These are phyloP conservation scores for Schwanniomyces polymorphus DNA, from an alignment of 805 yeast species.

Conservation along the genomic window DNA sequence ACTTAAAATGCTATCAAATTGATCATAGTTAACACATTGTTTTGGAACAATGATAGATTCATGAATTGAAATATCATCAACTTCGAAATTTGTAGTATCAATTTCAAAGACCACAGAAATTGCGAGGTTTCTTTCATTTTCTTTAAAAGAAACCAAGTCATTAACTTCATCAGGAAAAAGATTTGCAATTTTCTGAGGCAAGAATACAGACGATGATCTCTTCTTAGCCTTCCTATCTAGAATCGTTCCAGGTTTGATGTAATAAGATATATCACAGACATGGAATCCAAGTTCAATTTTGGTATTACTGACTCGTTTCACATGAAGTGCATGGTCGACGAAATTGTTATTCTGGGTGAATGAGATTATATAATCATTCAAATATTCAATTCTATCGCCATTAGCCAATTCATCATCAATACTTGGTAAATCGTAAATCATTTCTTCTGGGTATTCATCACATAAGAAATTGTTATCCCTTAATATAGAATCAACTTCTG, in stretches of 20 bases:
- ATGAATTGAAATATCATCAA: conserved; percentile 75
- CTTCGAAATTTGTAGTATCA: conserved; percentile 68
- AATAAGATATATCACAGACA: conserved; percentile 75
- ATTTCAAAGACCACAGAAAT: conserved; percentile 79
- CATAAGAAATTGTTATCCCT: conserved; percentile 83
- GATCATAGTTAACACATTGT: conserved; percentile 51
- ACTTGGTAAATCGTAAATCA: conserved; percentile 35
- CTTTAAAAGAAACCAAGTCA: conserved; percentile 59
- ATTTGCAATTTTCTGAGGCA: conserved; percentile 73
- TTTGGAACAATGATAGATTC: conserved; percentile 71
- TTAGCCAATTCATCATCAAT: conserved; percentile 37
- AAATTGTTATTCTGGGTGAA: conserved; percentile 56
- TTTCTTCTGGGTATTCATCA: conserved; percentile 69
- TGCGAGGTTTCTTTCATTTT: conserved; percentile 61
- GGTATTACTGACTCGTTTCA: conserved; percentile 58
- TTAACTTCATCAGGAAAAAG: conserved; percentile 69
- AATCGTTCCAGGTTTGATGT: conserved; percentile 67
- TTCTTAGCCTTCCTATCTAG: conserved; percentile 89
- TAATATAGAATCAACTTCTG: conserved; percentile 84
- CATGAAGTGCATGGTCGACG: conserved; percentile 80
- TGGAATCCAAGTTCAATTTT: conserved; percentile 84
- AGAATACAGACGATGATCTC: conserved; percentile 83
- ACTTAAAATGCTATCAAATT: conserved; percentile 52
- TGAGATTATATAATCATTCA: conserved; percentile 62
- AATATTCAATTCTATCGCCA: conserved; percentile 50